Conservation (phyloP, 2,329 filamentous ascomycete genomes). For the Chaetomium sp. region DNA sequence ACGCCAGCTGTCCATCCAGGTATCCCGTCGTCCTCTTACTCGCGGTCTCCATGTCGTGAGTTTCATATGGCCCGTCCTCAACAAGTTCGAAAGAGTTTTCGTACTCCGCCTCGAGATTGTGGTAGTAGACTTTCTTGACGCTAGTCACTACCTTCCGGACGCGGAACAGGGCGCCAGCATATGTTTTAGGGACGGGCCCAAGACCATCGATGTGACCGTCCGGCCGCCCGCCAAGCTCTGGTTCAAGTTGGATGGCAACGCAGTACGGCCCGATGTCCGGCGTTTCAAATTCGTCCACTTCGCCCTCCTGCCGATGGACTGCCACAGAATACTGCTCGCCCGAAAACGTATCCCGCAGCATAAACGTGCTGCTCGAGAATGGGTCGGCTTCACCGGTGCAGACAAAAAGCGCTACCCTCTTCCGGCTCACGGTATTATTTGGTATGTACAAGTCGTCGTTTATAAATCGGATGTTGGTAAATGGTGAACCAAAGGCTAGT, state of each 20-base stretch:
- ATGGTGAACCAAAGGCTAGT: conserved; percentile 15
- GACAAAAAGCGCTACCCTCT: conserved; percentile 16
- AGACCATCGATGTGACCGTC: conserved; percentile 7
- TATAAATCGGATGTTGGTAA: conserved; percentile 15
- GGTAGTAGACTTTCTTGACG: conserved; percentile 17
- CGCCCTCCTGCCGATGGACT: conserved; percentile 13
- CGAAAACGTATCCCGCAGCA: conserved; percentile 7
- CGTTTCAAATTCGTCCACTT: conserved; percentile 17
- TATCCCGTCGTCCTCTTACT: conserved; percentile 11
- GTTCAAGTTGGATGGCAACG: conserved; percentile 16
- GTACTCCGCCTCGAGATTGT: conserved; percentile 15
- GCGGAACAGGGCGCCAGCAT: conserved; percentile 18
- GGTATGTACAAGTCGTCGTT: conserved; percentile 17
- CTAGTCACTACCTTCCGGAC: conserved; percentile 16
- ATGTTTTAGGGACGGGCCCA: conserved; percentile 5
- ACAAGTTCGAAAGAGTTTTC: conserved; percentile 19
- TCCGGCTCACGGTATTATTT: conserved; percentile 19
- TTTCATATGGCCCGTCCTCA: conserved; percentile 10
- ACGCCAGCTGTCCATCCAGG: conserved; percentile 9
- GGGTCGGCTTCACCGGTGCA: conserved; percentile 17
- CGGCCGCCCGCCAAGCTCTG: conserved; percentile 8
- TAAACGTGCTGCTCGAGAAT: conserved; percentile 16
- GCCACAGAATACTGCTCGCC: conserved; percentile 14
- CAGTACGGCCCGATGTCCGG: conserved; percentile 19
- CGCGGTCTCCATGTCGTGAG: conserved; percentile 1